Evolutionary conservation across 805 yeast genomes (phyloP), one percentile per base, ranked within the genome.

Genomic region (Monosporozyma unispora): DNA sequence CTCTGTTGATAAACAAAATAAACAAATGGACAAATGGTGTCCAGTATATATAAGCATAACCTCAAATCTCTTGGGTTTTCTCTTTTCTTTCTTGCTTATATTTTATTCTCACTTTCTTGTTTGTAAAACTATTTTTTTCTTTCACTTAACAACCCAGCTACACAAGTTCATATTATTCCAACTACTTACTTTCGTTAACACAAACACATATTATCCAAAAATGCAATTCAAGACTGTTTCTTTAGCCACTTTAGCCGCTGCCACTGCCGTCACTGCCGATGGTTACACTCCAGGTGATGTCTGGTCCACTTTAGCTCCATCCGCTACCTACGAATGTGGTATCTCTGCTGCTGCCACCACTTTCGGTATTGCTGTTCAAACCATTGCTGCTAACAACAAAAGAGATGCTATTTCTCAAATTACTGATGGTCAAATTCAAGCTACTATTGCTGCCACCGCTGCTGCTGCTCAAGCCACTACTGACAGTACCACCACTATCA

Each of bases 221-320:
- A 60, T 60, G 63, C 62, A 58, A 56, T 54, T 49, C 53, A 54
- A 56, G 29, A 50, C 56, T 22, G 49, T 52, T 28, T 38, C 52
- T 40, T 22, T 51, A 44, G 50, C 57, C 25, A 56, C 65, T 28
- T 51, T 57, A 22, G 44, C 72, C 46, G 62, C 74, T 45, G 66
- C 77, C 31, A 28, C 31, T 14, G 31, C 12, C 31, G 31, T 28
- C 31, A 5, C 74, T 19, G 59, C 63, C 50, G 82, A 82, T 38
- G 85, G 85, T 49, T 77, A 76, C 60, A 77, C 78, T 53, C 83
- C 85, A 50, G 68, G 80, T 51, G 80, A 78, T 48, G 77, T 81
- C 54, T 84, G 84, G 84, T 66, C 83, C 48, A 81, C 88, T 47
- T 74, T 84, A 66, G 83, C 89, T 39, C 89, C 93, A 58, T 50